Base-by-base conservation (phyloP, 345 rosid species). In the Syzygium oleosum region DNA sequence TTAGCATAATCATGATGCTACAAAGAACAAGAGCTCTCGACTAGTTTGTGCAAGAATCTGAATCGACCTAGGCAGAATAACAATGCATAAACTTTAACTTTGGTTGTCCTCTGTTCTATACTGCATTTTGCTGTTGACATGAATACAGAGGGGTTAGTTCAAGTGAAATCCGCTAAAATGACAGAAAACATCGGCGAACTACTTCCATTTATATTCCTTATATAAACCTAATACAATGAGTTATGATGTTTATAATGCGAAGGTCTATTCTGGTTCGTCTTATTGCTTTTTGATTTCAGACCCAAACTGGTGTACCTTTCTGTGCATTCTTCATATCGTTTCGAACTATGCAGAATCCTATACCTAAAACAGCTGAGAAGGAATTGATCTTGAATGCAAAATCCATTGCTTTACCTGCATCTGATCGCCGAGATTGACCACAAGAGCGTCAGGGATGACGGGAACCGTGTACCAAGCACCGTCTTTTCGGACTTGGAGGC, bases 361-460 rank as follows among this genome's bases (percentile, higher is more conserved):
- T 12, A 59, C 34, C 68, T 59, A 59, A 12, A 1, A 59, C 31
- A 27, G 27, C 65, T 59, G 13, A 59, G 73, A 23, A 51, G 65
- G 65, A 59, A 58, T 86, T 16, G 23, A 52, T 12, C 10, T 43
- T 65, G 31, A 58, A 55, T 65, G 34, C 34, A 38, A 25, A 53
- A 8, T n/a, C 19, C 16, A 1, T 25, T 49, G 61, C 7, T n/a
- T 14, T 78, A 91, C 93, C 94, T 92, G 93, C 89, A 91, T 90
- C 88, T 93, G 93, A 89, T 93, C 95, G 7, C 95, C 95, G 14
- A 91, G 89, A 77, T 93, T 94, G 77, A 93, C 78, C 52, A 93
- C 91, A 84, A 93, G 91, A 79, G 94, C 94, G 3, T 91, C 87
- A 10, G 93, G 94, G 41, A 91, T 88, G 52, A 90, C 89, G 0